Percentiles rank a stretch among this genome's conserved stretches.
These are phyloP conservation scores for Phytophthora parvispora DNA, from an alignment of 352 stramenopile species.

Conservation along the genomic window DNA sequence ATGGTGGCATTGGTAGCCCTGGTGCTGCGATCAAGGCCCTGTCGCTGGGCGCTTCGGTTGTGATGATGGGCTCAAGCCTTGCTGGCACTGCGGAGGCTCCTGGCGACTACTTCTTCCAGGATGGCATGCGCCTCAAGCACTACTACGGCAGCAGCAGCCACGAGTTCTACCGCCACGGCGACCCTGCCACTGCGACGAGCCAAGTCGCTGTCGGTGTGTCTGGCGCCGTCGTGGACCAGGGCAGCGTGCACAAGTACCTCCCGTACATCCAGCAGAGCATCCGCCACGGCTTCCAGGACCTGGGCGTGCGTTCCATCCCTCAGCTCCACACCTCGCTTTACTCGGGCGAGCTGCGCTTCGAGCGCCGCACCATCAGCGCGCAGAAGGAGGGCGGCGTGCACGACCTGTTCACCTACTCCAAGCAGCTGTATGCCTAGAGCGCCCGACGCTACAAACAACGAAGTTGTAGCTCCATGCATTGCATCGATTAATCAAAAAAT, in stretches of 20 bases:
- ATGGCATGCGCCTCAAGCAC: slow-evolving; percentile 98
- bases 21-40: slow-evolving; percentile 99
- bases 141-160: slow-evolving; percentile 99
- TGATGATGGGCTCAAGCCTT: slow-evolving; percentile 99
- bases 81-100: slow-evolving; percentile 98
- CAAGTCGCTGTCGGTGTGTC: slow-evolving; percentile 99
- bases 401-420: slow-evolving; percentile 97
- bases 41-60: slow-evolving; percentile 95
- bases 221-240: slow-evolving; percentile 98
- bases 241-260: slow-evolving; percentile 97
- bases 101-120: slow-evolving; percentile 99
- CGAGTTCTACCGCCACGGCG: slow-evolving; percentile 77
- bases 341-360: slow-evolving; percentile 90
- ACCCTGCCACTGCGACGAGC: slow-evolving; percentile 76
- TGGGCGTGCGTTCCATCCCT: slow-evolving; percentile 91
- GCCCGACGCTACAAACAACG: not conserved
- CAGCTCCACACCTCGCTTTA: slow-evolving; percentile 87
- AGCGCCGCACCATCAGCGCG: slow-evolving; percentile 97
- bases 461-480: not conserved
- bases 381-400: slow-evolving; percentile 99
- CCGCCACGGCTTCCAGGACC: slow-evolving; percentile 98
- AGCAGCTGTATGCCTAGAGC: slow-evolving; percentile 80
- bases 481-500: slow-evolving; percentile 9
- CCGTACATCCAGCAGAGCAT: slow-evolving; percentile 99
- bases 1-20: slow-evolving; percentile 98